These are phyloP conservation scores for Lasiosphaeris hirsuta DNA, from an alignment of 495 filamentous ascomycete species.

Conservation along the genomic window DNA sequence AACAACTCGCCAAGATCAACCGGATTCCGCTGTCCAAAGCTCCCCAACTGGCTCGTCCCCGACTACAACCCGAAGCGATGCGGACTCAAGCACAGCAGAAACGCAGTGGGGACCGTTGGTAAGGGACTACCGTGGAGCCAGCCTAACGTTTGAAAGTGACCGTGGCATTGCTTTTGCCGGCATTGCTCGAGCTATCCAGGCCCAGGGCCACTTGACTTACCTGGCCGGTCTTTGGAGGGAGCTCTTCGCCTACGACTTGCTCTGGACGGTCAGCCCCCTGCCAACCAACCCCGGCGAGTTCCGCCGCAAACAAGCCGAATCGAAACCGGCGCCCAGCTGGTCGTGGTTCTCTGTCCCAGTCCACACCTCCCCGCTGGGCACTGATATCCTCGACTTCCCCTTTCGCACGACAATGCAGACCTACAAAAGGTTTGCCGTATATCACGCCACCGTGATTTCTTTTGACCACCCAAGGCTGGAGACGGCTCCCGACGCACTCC, in stretches of 20 bases:
- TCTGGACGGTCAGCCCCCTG: conserved; percentile 1
- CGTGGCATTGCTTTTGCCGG: conserved; percentile 23
- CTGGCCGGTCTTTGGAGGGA: conserved; percentile 21
- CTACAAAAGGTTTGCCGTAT: not conserved
- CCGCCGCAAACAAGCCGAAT: not conserved
- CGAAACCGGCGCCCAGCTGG: conserved; percentile 4
- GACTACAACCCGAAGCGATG: not conserved
- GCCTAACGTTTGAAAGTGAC: conserved; percentile 19
- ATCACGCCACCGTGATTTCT: not conserved
- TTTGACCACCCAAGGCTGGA: not conserved
- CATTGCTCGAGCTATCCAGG: conserved; percentile 17
- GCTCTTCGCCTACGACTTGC: conserved; percentile 9
- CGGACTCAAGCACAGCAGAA: not conserved
- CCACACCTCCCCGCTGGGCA: not conserved
- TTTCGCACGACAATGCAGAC: conserved; percentile 6
- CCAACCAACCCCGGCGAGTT: not conserved
- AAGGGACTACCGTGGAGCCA: not conserved
- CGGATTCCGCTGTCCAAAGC: not conserved
- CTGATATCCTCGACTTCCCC: conserved; percentile 2
- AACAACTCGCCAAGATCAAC: too few relatives aligned
- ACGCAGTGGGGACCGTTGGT: conserved; percentile 8
- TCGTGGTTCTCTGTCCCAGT: conserved; percentile 4
- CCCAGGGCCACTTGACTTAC: conserved; percentile 14
- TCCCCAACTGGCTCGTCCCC: too few relatives aligned
- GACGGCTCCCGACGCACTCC: not conserved